Conservation (phyloP, 768 basidiomycete species). For the Lactarius vividus region DNA sequence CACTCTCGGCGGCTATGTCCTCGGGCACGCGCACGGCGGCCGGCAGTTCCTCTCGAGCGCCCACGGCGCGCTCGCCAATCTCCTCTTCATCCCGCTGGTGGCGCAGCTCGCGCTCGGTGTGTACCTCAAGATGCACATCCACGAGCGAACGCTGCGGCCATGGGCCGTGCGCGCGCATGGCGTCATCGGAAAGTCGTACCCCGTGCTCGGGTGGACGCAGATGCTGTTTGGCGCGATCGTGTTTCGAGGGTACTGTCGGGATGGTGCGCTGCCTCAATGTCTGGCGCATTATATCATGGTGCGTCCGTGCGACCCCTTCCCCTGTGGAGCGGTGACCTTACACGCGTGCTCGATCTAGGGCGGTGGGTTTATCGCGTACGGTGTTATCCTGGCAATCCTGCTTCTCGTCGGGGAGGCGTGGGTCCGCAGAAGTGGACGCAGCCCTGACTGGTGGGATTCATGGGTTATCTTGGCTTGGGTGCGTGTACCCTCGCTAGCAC, state of each 20-base stretch:
- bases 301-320: slow-evolving; percentile 15
- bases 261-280: slow-evolving; percentile 78
- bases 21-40: slow-evolving; percentile 87
- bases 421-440: slow-evolving; percentile 65
- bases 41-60: slow-evolving; percentile 70
- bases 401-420: slow-evolving; percentile 76
- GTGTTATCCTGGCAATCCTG: slow-evolving; percentile 73
- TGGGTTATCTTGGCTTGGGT: slow-evolving; percentile 60
- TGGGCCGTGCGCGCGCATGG: slow-evolving; percentile 71
- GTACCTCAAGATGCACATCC: slow-evolving; percentile 90
- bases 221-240: slow-evolving; percentile 83
- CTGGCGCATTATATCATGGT: slow-evolving; percentile 85
- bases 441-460: slow-evolving; percentile 87
- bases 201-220: slow-evolving; percentile 84
- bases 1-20: slow-evolving; percentile 68
- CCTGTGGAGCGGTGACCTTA: neutral
- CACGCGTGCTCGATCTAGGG: slow-evolving; percentile 42
- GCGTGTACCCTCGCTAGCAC: slow-evolving; percentile 29
- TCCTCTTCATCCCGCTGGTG: slow-evolving; percentile 63
- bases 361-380: slow-evolving; percentile 88
- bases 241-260: slow-evolving; percentile 74
- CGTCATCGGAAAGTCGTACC: slow-evolving; percentile 79
- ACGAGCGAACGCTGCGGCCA: slow-evolving; percentile 71
- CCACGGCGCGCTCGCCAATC: slow-evolving; percentile 66
- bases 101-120: slow-evolving; percentile 71